Evolutionary conservation across 2,329 filamentous ascomycete genomes (phyloP).

Genomic region (Hypoxylon sp.): DNA sequence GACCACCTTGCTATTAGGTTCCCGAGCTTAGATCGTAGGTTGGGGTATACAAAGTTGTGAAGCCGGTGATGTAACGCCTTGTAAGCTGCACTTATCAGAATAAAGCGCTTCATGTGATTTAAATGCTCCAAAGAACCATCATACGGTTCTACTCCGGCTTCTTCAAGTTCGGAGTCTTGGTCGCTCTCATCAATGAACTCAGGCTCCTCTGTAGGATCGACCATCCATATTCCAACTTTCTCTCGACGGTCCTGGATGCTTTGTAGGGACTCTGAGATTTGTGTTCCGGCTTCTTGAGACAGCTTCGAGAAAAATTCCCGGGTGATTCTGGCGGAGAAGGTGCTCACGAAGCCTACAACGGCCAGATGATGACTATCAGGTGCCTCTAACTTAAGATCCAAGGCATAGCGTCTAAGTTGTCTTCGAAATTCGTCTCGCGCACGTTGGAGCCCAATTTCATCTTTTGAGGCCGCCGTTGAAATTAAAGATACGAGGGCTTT

Average conservation of each 20-base stretch:
- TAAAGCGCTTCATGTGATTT: not conserved
- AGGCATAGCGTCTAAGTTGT: constrained; percentile 1
- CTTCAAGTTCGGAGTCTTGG: constrained; percentile 12
- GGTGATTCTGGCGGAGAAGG: not conserved
- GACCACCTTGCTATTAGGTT: constrained; percentile 6
- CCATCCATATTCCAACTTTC: not conserved
- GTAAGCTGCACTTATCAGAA: not conserved
- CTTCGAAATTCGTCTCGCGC: constrained; percentile 1
- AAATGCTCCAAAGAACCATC: not conserved
- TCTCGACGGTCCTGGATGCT: not conserved
- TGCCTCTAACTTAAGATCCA: constrained; percentile 7
- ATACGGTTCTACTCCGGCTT: not conserved
- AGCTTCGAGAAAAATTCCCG: constrained; percentile 1
- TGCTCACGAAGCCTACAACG: not conserved
- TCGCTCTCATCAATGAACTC: not conserved
- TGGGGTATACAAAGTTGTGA: constrained; percentile 8
- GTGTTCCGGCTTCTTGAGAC: not conserved
- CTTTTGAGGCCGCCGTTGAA: not conserved
- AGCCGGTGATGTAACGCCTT: not conserved
- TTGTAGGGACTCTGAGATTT: not conserved
- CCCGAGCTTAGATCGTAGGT: constrained; percentile 6
- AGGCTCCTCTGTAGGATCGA: not conserved
- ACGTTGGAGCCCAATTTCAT: not conserved
- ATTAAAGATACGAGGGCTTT: not conserved
- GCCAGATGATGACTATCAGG: not conserved